Conservation (phyloP, 129 eudicot species). For the Escallonia rubra region DNA sequence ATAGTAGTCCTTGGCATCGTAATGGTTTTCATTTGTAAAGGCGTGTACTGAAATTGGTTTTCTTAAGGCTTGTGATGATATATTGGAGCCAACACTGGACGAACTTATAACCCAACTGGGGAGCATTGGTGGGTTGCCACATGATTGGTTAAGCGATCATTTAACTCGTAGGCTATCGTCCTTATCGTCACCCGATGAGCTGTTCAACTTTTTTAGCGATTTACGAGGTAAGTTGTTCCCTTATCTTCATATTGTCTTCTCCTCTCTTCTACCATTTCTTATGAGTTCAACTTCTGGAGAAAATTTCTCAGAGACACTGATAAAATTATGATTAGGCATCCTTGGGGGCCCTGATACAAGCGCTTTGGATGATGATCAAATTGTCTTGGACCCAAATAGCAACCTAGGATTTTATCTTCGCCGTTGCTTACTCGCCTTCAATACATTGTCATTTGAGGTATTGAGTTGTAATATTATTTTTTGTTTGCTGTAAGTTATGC, state of each 20-base stretch:
- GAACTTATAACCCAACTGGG: constrained; percentile 52
- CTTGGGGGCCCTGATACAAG: constrained; percentile 72
- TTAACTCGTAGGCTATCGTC: constrained; percentile 53
- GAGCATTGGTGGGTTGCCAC: constrained; percentile 56
- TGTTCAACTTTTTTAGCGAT: constrained; percentile 77
- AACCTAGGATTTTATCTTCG: constrained; percentile 79
- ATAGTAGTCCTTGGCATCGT: neutral
- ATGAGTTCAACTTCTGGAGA: neutral
- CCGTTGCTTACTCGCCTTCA: constrained; percentile 79
- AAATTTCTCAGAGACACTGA: neutral
- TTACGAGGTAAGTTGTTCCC: constrained; percentile 56
- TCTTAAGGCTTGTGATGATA: constrained; percentile 69
- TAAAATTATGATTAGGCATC: constrained; percentile 41
- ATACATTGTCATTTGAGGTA: constrained; percentile 86
- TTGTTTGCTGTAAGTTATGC: neutral
- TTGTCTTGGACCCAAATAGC: constrained; percentile 81
- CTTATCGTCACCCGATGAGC: constrained; percentile 78
- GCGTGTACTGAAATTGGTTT: neutral
- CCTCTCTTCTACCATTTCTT: neutral
- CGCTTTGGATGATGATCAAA: constrained; percentile 86
- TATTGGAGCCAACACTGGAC: constrained; percentile 86
- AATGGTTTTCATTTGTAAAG: neutral
- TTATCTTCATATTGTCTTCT: neutral
- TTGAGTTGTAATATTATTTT: neutral
- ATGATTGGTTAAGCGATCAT: constrained; percentile 65